These are phyloP conservation scores for Rhodotorula paludigena DNA, from an alignment of 768 basidiomycete species.

Conservation along the genomic window DNA sequence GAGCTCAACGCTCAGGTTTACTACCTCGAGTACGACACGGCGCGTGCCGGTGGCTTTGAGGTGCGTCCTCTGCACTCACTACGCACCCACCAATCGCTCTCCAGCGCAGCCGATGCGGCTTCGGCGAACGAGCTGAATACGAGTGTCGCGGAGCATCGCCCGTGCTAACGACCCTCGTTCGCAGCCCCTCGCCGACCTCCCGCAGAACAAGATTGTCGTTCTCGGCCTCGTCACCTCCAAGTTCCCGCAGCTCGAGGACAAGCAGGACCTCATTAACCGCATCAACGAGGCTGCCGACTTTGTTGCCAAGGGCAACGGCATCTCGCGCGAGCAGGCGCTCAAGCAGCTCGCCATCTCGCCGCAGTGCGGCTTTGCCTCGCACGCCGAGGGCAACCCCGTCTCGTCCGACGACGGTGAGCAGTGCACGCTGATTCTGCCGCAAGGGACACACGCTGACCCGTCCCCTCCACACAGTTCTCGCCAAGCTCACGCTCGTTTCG, in stretches of 20 bases:
- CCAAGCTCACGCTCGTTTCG: conserved; percentile 29
- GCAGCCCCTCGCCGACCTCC: conserved; percentile 42
- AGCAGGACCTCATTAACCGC: conserved; percentile 54
- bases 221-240: conserved; percentile 44
- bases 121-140: too few relatives aligned
- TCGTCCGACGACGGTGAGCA: conserved; percentile 53
- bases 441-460: too few relatives aligned
- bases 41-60: conserved; percentile 42
- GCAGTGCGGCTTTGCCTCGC: conserved; percentile 63
- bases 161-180: background rate
- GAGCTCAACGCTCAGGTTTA: conserved; percentile 41
- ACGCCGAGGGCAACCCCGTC: conserved; percentile 59
- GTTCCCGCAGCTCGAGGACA: conserved; percentile 53
- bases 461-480: too few relatives aligned
- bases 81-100: background rate
- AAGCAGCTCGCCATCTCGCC: conserved; percentile 56
- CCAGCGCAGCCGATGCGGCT: too few relatives aligned
- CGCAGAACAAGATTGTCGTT: conserved; percentile 41
- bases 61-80: background rate
- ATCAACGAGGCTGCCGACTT: conserved; percentile 57
- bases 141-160: too few relatives aligned
- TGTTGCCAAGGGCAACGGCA: conserved; percentile 51
- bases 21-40: conserved; percentile 45
- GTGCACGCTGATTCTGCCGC: too few relatives aligned
- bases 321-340: conserved; percentile 54